Evolutionary conservation across 2,329 filamentous ascomycete genomes (phyloP).

Genomic region (Hypoxylon sp.): DNA sequence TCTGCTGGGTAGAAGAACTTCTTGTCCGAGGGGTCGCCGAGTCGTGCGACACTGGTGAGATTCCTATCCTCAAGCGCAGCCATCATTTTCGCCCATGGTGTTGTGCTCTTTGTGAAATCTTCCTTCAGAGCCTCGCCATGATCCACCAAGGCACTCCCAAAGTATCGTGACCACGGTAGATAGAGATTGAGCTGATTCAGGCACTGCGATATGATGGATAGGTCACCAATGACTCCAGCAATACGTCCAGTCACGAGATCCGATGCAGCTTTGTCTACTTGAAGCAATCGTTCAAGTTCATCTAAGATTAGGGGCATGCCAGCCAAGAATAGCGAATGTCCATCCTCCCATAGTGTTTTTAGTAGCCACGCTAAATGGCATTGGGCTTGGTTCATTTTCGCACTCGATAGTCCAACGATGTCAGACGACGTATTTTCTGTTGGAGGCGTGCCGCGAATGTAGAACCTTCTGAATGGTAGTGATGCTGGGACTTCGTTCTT

Average conservation of each 20-base stretch:
- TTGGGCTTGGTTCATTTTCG: constrained; percentile 43
- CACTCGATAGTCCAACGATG: constrained; percentile 35
- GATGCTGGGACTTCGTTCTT: constrained; percentile 53
- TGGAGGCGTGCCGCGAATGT: constrained; percentile 49
- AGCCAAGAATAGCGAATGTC: constrained; percentile 48
- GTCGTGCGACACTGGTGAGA: constrained; percentile 24
- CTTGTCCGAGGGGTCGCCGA: constrained; percentile 53
- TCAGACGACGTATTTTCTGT: constrained; percentile 34
- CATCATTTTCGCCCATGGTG: constrained; percentile 32
- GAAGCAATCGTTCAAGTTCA: constrained; percentile 61
- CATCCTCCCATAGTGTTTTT: constrained; percentile 55
- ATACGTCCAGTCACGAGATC: constrained; percentile 56
- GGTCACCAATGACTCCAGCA: constrained; percentile 56
- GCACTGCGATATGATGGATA: constrained; percentile 61
- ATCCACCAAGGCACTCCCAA: constrained; percentile 51
- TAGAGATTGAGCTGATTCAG: constrained; percentile 60
- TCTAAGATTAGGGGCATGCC: constrained; percentile 58
- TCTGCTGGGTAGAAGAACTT: constrained; percentile 58
- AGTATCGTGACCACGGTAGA: constrained; percentile 62
- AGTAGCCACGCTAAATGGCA: constrained; percentile 55
- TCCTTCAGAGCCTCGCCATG: constrained; percentile 45
- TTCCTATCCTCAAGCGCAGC: constrained; percentile 36
- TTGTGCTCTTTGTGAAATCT: constrained; percentile 43
- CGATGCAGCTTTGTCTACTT: constrained; percentile 53
- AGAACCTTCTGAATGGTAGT: constrained; percentile 56